Base-by-base conservation (phyloP, 257 asterid genomes). In the Eucommia ulmoides region DNA sequence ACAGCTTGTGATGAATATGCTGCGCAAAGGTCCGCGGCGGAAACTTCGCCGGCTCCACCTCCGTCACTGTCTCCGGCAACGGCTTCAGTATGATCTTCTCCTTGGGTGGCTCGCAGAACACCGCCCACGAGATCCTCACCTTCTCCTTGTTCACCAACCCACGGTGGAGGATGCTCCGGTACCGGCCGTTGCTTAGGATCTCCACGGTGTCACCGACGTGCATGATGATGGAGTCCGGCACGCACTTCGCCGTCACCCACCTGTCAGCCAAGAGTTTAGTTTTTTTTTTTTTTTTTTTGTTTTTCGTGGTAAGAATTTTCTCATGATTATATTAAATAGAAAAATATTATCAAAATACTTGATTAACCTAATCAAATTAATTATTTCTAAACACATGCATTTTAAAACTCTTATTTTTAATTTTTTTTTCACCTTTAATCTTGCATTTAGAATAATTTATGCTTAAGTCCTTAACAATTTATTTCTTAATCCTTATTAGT, bases 161-260 rank as follows among this genome's bases (percentile, higher is more conserved):
- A 22, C 97, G 68, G 25, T 89, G 97, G 12, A 82, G 79, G 33
- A 82, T 80, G 58, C 96, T 89, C 51, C 85, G 82, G 68, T 85
- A 80, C 70, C 65, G 82, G 4, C 96, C 91, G 33, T 89, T 85
- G 78, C 94, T 82, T 41, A 80, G 63, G 21, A 89, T 85, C 87
- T 89, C 94, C 55, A 80, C 19, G 16, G 94, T 82, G 51, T 89
- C 96, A 1, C 96, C 96, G 16, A 89, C 24, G 60, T 89, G 97
- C 93, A 85, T 74, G 65, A 89, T 78, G 19, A 89, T 82, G 15
- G 96, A 85, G 47, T 80, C 60, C 0, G 96, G 91, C n/a, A 89
- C 91, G 19, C 97, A 85, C 65, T 80, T 82, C 0, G 96, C 94
- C 0, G 94, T 89, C 53, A 89, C 70, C 97, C 97, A 89, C 19